phyloP scores from a whole-genome alignment of 352 stramenopile genomes.

The Phytophthora tubulina region DNA sequence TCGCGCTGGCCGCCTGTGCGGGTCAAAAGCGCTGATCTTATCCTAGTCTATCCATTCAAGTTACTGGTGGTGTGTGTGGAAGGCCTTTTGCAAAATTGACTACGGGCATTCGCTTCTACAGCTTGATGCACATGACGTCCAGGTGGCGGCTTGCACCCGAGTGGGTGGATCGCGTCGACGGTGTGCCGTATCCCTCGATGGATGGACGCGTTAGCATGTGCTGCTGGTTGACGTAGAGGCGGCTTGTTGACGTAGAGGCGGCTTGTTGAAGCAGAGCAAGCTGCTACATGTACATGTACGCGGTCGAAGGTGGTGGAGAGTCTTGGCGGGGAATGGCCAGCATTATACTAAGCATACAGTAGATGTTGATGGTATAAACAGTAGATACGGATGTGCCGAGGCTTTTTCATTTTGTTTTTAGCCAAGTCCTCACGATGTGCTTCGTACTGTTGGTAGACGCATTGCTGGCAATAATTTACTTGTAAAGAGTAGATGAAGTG shows the following conservation, averaged over 20 bases:
- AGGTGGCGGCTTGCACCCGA: not conserved
- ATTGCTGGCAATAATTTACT: too few relatives aligned
- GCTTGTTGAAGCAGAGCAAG: too few relatives aligned
- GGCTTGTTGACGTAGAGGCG: not conserved
- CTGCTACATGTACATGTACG: too few relatives aligned
- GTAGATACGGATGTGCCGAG: too few relatives aligned
- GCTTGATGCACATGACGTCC: not conserved
- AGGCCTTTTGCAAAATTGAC: not conserved
- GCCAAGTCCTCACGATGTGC: too few relatives aligned
- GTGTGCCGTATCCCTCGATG: conserved; percentile 4
- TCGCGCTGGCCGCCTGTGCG: not conserved
- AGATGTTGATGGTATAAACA: too few relatives aligned
- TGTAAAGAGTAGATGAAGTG: too few relatives aligned
- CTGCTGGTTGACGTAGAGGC: not conserved
- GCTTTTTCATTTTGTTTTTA: too few relatives aligned
- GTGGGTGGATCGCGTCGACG: not conserved
- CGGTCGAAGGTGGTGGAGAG: too few relatives aligned
- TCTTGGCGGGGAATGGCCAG: too few relatives aligned
- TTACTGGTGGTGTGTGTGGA: conserved; percentile 5
- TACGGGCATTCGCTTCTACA: conserved; percentile 9
- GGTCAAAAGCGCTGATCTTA: conserved; percentile 17
- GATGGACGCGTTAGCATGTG: not conserved
- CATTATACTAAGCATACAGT: too few relatives aligned
- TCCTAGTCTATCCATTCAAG: conserved; percentile 19
- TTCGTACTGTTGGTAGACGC: too few relatives aligned